A percentile compares a stretch with the other conserved stretches of the same genome.
These are phyloP conservation scores for Lithospermum erythrorhizon DNA, from an alignment of 257 asterid genomes.

Conservation along the genomic window DNA sequence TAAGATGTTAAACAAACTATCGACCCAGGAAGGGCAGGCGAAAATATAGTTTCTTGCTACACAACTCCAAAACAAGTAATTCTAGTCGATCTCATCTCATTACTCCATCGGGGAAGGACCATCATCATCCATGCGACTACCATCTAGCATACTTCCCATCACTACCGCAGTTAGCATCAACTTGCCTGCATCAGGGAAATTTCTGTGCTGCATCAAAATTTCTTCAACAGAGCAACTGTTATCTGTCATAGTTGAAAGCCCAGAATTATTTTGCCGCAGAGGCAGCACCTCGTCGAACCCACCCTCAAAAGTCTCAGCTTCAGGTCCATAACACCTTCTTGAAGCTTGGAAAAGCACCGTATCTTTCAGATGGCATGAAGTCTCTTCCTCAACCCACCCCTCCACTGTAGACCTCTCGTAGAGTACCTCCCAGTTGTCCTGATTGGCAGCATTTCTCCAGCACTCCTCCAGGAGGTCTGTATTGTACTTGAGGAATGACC, in stretches of 20 bases:
- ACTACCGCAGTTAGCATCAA: conserved; percentile 67
- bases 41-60: not conserved
- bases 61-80: no score
- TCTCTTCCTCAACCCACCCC: conserved; percentile 83
- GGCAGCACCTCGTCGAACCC: conserved; percentile 66
- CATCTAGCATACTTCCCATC: conserved; percentile 39
- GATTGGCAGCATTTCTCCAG: conserved; percentile 89
- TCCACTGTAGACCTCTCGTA: conserved; percentile 44
- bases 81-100: not conserved
- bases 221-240: conserved; percentile 47
- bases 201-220: conserved; percentile 75
- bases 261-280: conserved; percentile 37
- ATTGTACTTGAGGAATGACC: conserved; percentile 60
- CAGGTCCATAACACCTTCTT: conserved; percentile 63
- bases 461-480: conserved; percentile 72
- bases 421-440: conserved; percentile 72
- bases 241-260: conserved; percentile 22
- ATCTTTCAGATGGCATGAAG: conserved; percentile 36
- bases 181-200: conserved; percentile 78
- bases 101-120: conserved; percentile 30
- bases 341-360: conserved; percentile 73
- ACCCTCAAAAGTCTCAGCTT: conserved; percentile 49
- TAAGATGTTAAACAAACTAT: not conserved
- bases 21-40: not conserved
- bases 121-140: conserved; percentile 10